These are phyloP conservation scores for Venturiaceae sp. DNA, from an alignment of 2,329 filamentous ascomycete species.

Conservation along the genomic window DNA sequence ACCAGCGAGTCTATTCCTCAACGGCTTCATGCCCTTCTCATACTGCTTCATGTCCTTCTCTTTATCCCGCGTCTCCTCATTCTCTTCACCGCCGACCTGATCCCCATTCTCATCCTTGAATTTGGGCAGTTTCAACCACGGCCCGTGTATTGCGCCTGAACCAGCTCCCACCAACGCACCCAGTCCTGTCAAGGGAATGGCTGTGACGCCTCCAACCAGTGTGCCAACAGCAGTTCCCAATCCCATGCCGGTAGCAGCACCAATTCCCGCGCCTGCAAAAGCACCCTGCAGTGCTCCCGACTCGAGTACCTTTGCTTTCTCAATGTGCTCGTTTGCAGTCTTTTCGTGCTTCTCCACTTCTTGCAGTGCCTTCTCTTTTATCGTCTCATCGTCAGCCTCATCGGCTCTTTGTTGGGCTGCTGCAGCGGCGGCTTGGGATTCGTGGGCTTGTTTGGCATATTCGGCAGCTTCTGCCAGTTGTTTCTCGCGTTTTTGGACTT, in stretches of 20 bases:
- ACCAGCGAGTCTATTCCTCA: not conserved
- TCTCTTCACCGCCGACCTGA: constrained; percentile 9
- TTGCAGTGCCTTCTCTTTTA: constrained; percentile 11
- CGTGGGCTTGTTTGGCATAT: not conserved
- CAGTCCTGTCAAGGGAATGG: constrained; percentile 28
- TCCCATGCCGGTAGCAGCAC: constrained; percentile 29
- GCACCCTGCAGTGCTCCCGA: constrained; percentile 30
- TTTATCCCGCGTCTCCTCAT: constrained; percentile 8
- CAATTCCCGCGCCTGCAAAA: constrained; percentile 31
- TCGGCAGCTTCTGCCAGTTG: constrained; percentile 1
- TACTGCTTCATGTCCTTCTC: constrained; percentile 7
- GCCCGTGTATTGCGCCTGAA: constrained; percentile 31
- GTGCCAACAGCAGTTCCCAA: constrained; percentile 32
- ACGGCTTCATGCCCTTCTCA: constrained; percentile 2
- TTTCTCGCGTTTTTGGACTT: constrained; percentile 1
- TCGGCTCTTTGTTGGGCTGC: not conserved
- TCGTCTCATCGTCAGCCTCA: not conserved
- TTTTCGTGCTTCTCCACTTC: constrained; percentile 20
- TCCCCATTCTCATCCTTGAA: constrained; percentile 12
- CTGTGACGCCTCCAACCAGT: constrained; percentile 27
- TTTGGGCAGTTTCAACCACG: constrained; percentile 27
- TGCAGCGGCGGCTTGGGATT: not conserved
- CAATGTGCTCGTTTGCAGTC: constrained; percentile 17
- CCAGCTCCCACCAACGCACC: constrained; percentile 30
- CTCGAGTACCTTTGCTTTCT: constrained; percentile 13